A percentile compares a stretch with the other conserved stretches of the same genome.
Evolutionary conservation across 2,329 filamentous ascomycete genomes (phyloP).

Genomic region (Cladosporium sp.): DNA sequence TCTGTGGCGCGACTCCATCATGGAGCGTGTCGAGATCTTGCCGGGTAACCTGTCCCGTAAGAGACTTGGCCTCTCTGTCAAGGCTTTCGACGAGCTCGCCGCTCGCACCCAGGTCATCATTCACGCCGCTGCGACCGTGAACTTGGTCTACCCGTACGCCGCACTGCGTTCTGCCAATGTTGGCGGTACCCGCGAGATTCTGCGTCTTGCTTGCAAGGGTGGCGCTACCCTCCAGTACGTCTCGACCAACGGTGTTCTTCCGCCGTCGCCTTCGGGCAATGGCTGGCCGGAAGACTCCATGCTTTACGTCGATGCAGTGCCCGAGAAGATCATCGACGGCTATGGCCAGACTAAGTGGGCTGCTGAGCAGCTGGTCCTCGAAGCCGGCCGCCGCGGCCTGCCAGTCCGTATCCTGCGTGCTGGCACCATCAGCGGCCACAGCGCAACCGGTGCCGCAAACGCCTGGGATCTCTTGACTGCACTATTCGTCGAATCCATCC

Average conservation of each 20-base stretch:
- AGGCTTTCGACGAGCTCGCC: constrained; percentile 60
- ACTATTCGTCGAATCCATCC: constrained; percentile 68
- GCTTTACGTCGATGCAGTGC: constrained; percentile 61
- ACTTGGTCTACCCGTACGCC: constrained; percentile 75
- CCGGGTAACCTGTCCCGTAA: constrained; percentile 66
- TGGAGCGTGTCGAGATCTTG: constrained; percentile 70
- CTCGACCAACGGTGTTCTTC: constrained; percentile 74
- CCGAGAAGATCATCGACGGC: constrained; percentile 62
- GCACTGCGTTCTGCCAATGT: constrained; percentile 69
- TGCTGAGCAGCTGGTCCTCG: constrained; percentile 65
- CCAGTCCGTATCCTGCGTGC: constrained; percentile 66
- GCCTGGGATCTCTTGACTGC: constrained; percentile 73
- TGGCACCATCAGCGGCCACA: constrained; percentile 74
- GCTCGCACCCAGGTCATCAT: constrained; percentile 64
- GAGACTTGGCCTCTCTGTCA: constrained; percentile 60
- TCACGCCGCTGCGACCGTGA: constrained; percentile 72
- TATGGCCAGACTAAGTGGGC: constrained; percentile 81
- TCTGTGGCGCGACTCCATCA: constrained; percentile 68
- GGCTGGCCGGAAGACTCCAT: constrained; percentile 67
- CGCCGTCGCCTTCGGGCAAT: constrained; percentile 53
- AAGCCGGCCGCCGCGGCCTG: constrained; percentile 62
- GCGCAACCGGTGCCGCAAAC: constrained; percentile 66
- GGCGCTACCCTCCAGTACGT: constrained; percentile 71
- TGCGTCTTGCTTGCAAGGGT: constrained; percentile 61
- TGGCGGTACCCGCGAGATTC: constrained; percentile 68